These are phyloP conservation scores for Cladosporium sp. DNA, from an alignment of 2,329 filamentous ascomycete species.

Conservation along the genomic window DNA sequence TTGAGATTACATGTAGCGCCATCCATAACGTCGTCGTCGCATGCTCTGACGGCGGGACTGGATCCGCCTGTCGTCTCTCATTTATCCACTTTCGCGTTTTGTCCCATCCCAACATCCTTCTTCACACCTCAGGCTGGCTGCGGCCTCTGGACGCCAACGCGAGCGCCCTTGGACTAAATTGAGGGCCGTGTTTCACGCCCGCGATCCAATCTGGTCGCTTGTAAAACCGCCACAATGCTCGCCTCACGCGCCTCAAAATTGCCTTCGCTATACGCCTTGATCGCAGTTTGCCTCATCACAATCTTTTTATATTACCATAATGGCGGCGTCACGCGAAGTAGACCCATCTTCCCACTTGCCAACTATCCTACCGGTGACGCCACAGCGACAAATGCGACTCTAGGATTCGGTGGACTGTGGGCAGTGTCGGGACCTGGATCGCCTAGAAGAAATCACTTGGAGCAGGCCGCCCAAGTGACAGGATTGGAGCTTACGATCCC, in stretches of 20 bases:
- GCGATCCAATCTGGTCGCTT: background rate
- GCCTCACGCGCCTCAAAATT: conserved; percentile 8
- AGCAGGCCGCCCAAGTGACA: conserved; percentile 36
- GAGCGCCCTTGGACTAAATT: background rate
- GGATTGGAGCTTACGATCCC: conserved; percentile 35
- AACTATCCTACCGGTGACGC: conserved; percentile 4
- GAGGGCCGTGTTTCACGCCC: conserved; percentile 1
- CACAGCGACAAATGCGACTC: conserved; percentile 20
- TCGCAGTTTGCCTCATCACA: background rate
- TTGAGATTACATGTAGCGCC: background rate
- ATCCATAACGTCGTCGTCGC: background rate
- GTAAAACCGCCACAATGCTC: conserved; percentile 6
- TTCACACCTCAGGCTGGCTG: background rate
- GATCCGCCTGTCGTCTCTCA: background rate
- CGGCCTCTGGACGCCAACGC: background rate
- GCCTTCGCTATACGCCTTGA: conserved; percentile 3
- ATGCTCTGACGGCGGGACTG: background rate
- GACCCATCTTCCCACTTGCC: background rate
- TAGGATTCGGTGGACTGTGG: conserved; percentile 35
- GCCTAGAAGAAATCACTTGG: conserved; percentile 29
- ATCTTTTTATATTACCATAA: conserved; percentile 6
- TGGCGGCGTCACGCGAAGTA: background rate
- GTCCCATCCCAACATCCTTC: no score
- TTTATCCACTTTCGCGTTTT: background rate
- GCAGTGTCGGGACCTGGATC: conserved; percentile 35